Base-by-base conservation (phyloP, 352 stramenopile genomes). In the Phytophthora lateralis region DNA sequence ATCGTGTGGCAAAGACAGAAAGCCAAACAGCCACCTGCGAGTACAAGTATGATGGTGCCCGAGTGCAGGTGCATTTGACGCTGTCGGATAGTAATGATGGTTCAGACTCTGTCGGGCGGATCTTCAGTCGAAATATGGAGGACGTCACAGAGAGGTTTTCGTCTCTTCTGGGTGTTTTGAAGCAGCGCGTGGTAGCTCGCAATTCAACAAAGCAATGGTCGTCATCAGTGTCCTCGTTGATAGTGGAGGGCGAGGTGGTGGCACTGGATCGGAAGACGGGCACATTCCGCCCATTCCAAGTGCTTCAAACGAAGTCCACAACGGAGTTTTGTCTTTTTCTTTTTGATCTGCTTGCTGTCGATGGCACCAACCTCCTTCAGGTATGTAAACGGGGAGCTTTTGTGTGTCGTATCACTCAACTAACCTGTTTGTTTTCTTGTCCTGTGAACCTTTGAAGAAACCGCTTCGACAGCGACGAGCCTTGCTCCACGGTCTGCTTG, bases 41-140 rank as follows among this genome's bases (percentile, higher is more conserved):
- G 48, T 93, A 77, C 78, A 95, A 95, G 59, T 95, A 95, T 56
- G 85, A 95, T 63, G 85, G 85, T 18, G 85, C 83, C 2, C 82
- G 85, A 15, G 80, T 95, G 15, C 85, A 95, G 45, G 68, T 93
- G 12, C 85, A 95, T 55, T 55, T 89, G 35, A 60, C 66, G 10
- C 10, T 73, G n/a, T 21, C 46, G 14, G 17, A 41, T n/a, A 29
- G 21, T 15, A 32, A 52, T 9, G 24, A 42, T 6, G 15, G 46
- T 17, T 24, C 18, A 29, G 4, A 27, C 24, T 34, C 26, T 3
- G 49, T 75, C 12, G 32, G 71, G n/a, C 76, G 75, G 30, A 80
- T 95, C 30, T 95, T 95, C 63, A 95, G 85, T 55, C 82, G 85
- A 26, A 95, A 93, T 58, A 89, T 92, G 78, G 85, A 95, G 43